A percentile compares a stretch with the other conserved stretches of the same genome.
These are phyloP conservation scores for Trichosporon faecale DNA, from an alignment of 1,284 basidiomycete species.

Conservation along the genomic window DNA sequence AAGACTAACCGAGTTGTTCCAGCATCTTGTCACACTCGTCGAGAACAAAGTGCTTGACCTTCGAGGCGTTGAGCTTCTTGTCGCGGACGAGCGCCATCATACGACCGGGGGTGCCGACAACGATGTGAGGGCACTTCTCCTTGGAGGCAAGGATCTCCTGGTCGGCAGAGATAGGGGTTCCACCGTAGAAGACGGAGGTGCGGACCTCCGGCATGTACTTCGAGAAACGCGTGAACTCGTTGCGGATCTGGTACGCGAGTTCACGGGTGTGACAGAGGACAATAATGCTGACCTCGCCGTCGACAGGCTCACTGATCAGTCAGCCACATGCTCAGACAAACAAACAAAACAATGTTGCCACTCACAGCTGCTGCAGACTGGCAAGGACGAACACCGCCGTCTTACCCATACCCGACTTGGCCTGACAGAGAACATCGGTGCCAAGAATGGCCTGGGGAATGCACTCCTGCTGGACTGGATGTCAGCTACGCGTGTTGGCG, in stretches of 20 bases:
- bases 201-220: conserved; percentile 99
- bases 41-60: conserved; percentile 98
- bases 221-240: conserved; percentile 98
- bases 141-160: conserved; percentile 93
- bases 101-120: conserved; percentile 96
- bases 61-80: conserved; percentile 85
- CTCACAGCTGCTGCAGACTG: conserved; percentile 84
- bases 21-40: conserved; percentile 99
- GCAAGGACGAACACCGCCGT: conserved; percentile 99
- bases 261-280: conserved; percentile 99
- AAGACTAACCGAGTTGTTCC: conserved; percentile 97
- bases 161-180: conserved; percentile 91
- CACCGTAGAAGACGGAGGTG: conserved; percentile 96
- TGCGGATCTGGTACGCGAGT: conserved; percentile 99
- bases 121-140: conserved; percentile 95
- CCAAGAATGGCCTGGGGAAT: conserved; percentile 99
- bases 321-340: conserved; percentile 3
- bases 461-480: conserved; percentile 96
- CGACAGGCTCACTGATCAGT: conserved; percentile 71
- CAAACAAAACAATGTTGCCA: background rate
- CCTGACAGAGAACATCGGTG: conserved; percentile 99
- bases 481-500: background rate
- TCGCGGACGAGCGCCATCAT: conserved; percentile 88
- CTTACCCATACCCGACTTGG: conserved; percentile 99
- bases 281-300: conserved; percentile 95